These are phyloP conservation scores for Aspergillus carbonarius DNA, from an alignment of 2,329 filamentous ascomycete species.

Conservation along the genomic window DNA sequence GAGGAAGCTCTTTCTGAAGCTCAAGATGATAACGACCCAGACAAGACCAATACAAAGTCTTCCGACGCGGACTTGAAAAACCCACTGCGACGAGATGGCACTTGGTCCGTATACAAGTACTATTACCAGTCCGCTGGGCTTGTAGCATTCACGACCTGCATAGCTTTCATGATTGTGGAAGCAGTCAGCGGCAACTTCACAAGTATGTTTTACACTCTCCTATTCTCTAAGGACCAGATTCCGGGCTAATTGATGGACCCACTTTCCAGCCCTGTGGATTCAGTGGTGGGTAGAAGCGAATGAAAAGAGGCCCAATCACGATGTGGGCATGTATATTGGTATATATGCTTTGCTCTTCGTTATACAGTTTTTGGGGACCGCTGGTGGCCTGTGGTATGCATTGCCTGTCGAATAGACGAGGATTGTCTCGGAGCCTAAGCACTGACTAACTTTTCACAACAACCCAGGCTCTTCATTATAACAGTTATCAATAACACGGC, in stretches of 20 bases:
- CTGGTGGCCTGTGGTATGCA: neutral
- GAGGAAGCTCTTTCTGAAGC: neutral
- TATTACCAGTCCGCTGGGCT: neutral
- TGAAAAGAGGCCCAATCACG: neutral
- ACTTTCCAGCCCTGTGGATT: neutral
- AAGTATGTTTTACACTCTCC: neutral
- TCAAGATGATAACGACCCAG: no score
- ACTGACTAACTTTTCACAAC: rapidly evolving
- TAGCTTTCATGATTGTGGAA: neutral
- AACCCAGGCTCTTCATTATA: neutral
- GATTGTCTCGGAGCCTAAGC: no score
- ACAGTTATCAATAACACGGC: neutral
- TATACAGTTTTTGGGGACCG: neutral
- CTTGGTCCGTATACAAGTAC: neutral
- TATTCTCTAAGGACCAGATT: no score
- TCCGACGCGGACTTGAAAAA: neutral
- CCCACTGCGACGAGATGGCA: neutral
- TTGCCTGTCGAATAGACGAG: rapidly evolving
- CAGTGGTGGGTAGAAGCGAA: neutral
- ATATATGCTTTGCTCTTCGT: neutral
- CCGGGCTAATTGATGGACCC: neutral
- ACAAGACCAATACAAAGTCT: neutral
- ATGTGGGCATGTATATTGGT: neutral
- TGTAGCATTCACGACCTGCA: neutral
- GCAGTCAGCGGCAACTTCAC: neutral